These are phyloP conservation scores for Aspergillus neotritici DNA, from an alignment of 2,329 filamentous ascomycete species.

Conservation along the genomic window DNA sequence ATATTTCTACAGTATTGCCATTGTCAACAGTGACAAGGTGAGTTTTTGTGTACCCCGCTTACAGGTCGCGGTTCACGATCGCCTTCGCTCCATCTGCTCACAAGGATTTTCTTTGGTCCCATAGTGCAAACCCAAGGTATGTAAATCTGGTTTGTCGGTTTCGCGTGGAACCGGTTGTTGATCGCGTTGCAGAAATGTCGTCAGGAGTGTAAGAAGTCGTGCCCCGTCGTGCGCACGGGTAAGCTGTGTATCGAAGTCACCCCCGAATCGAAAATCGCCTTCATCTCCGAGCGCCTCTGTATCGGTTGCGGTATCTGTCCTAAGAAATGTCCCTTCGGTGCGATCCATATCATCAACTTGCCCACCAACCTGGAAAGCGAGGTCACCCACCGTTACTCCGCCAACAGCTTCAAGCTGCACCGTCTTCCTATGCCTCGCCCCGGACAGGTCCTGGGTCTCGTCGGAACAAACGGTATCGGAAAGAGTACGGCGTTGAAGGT, in stretches of 20 bases:
- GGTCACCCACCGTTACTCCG: constrained; percentile 96
- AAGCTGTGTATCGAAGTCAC: constrained; percentile 96
- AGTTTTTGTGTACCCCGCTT: constrained; percentile 31
- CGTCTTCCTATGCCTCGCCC: constrained; percentile 92
- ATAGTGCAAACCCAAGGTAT: constrained; percentile 83
- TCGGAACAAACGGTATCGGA: constrained; percentile 99
- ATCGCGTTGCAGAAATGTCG: constrained; percentile 72
- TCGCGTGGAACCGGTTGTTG: background rate
- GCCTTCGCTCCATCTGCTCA: constrained; percentile 39
- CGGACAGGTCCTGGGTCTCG: constrained; percentile 89
- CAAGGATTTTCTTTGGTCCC: constrained; percentile 27
- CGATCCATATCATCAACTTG: constrained; percentile 99
- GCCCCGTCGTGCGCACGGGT: constrained; percentile 92
- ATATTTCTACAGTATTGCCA: constrained; percentile 70
- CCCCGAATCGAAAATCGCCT: constrained; percentile 84
- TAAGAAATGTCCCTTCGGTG: constrained; percentile 97
- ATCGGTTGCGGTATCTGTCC: constrained; percentile 99
- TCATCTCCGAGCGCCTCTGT: constrained; percentile 92
- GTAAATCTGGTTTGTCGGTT: constrained; percentile 9
- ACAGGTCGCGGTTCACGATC: constrained; percentile 21
- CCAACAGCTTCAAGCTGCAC: constrained; percentile 99
- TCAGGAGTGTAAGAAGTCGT: constrained; percentile 98
- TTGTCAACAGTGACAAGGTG: constrained; percentile 98
- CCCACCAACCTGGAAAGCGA: constrained; percentile 98
- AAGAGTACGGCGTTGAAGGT: constrained; percentile 99